phyloP scores from a whole-genome alignment of 345 rosid species.

The Eucalyptus polyanthemos region DNA sequence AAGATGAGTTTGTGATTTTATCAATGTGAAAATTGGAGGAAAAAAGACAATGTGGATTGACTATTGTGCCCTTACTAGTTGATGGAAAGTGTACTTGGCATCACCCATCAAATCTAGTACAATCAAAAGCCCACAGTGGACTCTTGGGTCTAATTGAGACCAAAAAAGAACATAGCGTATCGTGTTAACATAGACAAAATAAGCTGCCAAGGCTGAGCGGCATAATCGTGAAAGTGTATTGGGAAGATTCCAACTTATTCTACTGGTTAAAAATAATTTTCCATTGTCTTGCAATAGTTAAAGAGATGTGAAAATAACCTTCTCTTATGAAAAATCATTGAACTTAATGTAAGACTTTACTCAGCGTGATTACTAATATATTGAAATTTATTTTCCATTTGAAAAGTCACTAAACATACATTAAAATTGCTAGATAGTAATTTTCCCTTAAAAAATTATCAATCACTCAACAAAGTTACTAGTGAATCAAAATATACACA shows the following conservation, averaged over 20 bases:
- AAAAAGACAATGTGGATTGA: no score
- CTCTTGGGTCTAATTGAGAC: background rate
- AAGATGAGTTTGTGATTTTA: background rate
- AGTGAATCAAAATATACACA: background rate
- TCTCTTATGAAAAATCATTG: background rate
- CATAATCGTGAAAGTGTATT: background rate
- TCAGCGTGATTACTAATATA: background rate
- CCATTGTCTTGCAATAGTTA: background rate
- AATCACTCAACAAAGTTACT: background rate
- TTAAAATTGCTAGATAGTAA: background rate
- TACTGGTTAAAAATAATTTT: no score
- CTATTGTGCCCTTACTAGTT: background rate
- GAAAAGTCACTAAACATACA: background rate
- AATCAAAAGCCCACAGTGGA: background rate
- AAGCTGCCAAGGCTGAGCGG: background rate
- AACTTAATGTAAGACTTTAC: background rate
- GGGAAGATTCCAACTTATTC: background rate
- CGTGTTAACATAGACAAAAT: no score
- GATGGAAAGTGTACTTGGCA: background rate
- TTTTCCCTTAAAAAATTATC: background rate
- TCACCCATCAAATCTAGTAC: background rate
- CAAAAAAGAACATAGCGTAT: no score
- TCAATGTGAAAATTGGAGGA: background rate
- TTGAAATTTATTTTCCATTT: background rate
- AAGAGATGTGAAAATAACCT: background rate